Evolutionary conservation across 169 alveolate species (phyloP), one percentile per base, ranked within the genome.

Genomic region (Eimeria nieschulzi): DNA sequence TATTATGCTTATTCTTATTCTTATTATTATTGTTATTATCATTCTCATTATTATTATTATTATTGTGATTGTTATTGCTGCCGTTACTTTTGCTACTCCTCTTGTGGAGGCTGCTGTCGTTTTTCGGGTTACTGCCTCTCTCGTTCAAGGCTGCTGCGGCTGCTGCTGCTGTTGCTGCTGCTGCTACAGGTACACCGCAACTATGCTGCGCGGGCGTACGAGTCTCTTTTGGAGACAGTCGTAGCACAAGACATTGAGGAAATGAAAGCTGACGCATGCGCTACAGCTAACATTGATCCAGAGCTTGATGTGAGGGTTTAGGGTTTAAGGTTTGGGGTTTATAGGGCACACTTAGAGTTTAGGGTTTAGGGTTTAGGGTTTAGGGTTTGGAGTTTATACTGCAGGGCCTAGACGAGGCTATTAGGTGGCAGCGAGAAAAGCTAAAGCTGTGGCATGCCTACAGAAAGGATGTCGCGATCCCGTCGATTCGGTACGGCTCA

Each of bases 171-270:
- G 76, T 51, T 68, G 76, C 76, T 68, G 76, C 76, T 68, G 76
- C 76, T 68, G 76, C 56, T 72, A 13, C 78, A 63, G 91, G 82
- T 39, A 5, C 87, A 63, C 80, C 82, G 73, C 64, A 9, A 51
- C 54, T 84, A 64, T 64, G 83, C 93, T 6, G 91, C 71, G 75
- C 86, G 93, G 9, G 33, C 72, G 73, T 83, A 63, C 83, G 54
- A 91, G 53, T 7, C 46, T n/a, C 51, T 88, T 66, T 19, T 88
- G 66, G 88, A 88, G 93, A 88, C 64, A 55, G 93, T 85, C 23
- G 71, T 88, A 0, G 78, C 64, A 66, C 39, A 84, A 66, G 91
- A 84, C 21, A 6, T 53, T 56, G 83, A 84, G 25, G 91, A 84
- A 12, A n/a, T 33, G 55, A 56, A 59, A 19, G 68, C 68, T 12